phyloP scores from a whole-genome alignment of 2,329 filamentous ascomycete genomes.

The Xylaria multiplex region DNA sequence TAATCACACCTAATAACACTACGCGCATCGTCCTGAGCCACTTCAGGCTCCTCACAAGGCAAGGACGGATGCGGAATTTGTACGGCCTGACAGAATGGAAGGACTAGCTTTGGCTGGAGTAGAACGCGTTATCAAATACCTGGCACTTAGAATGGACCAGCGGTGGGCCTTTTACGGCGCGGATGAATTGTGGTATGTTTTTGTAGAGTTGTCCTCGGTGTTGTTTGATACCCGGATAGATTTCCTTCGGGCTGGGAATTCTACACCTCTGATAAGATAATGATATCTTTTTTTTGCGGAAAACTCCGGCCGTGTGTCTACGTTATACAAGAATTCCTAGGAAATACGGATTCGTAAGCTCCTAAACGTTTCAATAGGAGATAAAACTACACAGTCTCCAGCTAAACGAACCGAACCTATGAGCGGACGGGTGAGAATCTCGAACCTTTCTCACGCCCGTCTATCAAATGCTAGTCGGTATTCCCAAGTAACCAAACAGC shows the following conservation, averaged over 20 bases:
- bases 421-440: no score
- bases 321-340: neutral
- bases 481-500: no score
- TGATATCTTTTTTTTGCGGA: constrained; percentile 5
- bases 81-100: constrained; percentile 35
- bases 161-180: constrained; percentile 35
- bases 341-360: neutral
- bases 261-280: constrained; percentile 28
- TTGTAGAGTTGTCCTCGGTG: constrained; percentile 39
- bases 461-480: no score
- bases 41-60: constrained; percentile 5
- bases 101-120: constrained; percentile 31
- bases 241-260: constrained; percentile 46
- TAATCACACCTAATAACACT: constrained; percentile 37
- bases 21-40: constrained; percentile 14
- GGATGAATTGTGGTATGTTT: constrained; percentile 37
- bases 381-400: no score
- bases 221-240: constrained; percentile 54
- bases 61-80: constrained; percentile 12
- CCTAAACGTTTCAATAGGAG: no score
- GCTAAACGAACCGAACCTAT: no score
- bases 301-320: neutral
- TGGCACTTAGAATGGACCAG: constrained; percentile 35
- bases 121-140: constrained; percentile 31
- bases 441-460: no score